These are phyloP conservation scores for Phytopythium litorale DNA, from an alignment of 352 stramenopile genomes.

Conservation along the genomic window DNA sequence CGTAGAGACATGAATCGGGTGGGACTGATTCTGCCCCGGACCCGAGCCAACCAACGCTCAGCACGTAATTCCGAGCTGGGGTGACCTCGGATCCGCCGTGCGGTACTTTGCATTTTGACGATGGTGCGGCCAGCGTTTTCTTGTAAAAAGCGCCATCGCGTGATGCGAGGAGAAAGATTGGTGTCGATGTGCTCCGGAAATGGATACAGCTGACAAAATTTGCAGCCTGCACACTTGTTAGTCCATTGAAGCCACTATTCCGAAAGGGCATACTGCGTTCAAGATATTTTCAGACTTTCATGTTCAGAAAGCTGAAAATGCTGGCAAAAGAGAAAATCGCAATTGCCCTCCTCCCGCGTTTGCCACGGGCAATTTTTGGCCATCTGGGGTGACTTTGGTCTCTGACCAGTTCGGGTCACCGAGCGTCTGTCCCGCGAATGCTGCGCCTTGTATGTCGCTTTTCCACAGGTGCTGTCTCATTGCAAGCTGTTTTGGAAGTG, in stretches of 20 bases:
- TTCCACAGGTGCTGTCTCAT: background rate
- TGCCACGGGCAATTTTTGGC: background rate
- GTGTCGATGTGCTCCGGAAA: background rate
- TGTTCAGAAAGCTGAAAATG: background rate
- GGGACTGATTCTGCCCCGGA: background rate
- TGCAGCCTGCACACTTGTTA: no score
- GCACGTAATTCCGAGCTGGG: conserved; percentile 1
- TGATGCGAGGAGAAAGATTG: background rate
- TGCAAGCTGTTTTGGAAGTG: background rate
- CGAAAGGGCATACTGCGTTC: background rate
- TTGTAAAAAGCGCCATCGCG: background rate
- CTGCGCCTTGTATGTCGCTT: background rate
- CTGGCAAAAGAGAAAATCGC: background rate
- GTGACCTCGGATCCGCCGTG: background rate
- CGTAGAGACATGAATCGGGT: background rate
- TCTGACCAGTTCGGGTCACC: background rate
- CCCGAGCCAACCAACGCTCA: background rate
- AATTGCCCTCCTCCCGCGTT: background rate
- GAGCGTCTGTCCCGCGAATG: background rate
- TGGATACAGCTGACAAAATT: background rate
- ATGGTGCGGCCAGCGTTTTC: background rate
- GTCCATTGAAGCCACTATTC: background rate
- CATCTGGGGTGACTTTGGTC: background rate
- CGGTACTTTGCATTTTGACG: background rate
- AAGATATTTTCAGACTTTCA: background rate